These are phyloP conservation scores for Trichosporon asahii DNA, from an alignment of 1,284 basidiomycete species.

Conservation along the genomic window DNA sequence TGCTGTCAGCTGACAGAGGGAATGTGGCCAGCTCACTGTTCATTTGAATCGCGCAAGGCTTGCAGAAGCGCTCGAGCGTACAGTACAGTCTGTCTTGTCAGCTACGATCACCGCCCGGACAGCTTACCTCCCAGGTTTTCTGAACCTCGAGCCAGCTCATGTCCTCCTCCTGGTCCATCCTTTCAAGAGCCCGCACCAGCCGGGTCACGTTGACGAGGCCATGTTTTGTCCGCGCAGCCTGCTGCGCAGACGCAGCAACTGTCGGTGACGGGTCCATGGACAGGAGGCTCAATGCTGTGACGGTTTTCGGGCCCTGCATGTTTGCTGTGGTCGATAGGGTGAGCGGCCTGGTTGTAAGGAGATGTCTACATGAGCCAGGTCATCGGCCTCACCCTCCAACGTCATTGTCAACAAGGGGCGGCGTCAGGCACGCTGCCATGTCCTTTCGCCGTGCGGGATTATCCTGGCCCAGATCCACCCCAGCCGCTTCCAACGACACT, in stretches of 20 bases:
- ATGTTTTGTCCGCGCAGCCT: constrained; percentile 37
- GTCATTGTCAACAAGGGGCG: not conserved
- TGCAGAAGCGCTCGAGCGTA: constrained; percentile 42
- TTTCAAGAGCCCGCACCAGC: constrained; percentile 41
- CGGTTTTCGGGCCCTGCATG: constrained; percentile 13
- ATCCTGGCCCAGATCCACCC: not conserved
- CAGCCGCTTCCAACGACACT: constrained; percentile 7
- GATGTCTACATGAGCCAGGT: not conserved
- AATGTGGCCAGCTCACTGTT: constrained; percentile 32
- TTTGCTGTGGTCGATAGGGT: not conserved
- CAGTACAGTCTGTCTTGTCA: constrained; percentile 33
- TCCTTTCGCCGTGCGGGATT: constrained; percentile 10
- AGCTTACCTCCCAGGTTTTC: constrained; percentile 45
- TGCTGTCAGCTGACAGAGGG: constrained; percentile 15
- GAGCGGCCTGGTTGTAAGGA: not conserved
- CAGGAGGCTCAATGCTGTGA: constrained; percentile 21
- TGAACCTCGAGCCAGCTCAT: constrained; percentile 37
- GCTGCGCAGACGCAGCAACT: constrained; percentile 30
- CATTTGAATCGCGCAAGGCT: constrained; percentile 34
- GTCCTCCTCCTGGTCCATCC: constrained; percentile 16
- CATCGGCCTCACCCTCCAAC: not conserved
- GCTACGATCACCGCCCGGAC: not conserved
- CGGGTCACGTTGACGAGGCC: constrained; percentile 47
- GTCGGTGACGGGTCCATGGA: constrained; percentile 33
- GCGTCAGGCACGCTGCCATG: constrained; percentile 3